Conservation (phyloP, 2,329 filamentous ascomycete genomes). For the Stagonosporopsis chrysanthemi region DNA sequence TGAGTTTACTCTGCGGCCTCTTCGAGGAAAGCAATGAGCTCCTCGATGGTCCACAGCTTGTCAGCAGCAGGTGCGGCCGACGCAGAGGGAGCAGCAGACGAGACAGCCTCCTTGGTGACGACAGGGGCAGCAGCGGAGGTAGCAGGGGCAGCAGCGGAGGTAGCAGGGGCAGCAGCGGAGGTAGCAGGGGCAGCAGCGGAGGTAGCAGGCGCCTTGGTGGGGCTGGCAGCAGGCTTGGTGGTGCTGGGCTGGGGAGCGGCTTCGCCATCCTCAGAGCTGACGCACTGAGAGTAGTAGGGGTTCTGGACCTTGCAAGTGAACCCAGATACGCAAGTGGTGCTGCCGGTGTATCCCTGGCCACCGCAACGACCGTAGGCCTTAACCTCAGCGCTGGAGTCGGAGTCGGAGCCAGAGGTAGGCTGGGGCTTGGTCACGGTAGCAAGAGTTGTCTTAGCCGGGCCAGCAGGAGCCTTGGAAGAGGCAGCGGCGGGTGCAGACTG, state of each 20-base stretch:
- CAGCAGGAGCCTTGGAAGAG: conserved; percentile 8
- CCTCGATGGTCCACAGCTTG: conserved; percentile 20
- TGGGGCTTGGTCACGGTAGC: conserved; percentile 32
- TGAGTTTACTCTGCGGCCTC: conserved; percentile 16
- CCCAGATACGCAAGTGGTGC: conserved; percentile 50
- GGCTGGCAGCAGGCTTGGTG: conserved; percentile 7
- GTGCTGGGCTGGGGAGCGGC: conserved; percentile 22
- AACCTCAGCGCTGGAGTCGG: conserved; percentile 25
- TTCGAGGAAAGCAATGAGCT: conserved; percentile 20
- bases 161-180: neutral
- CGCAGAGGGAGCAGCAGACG: conserved; percentile 4
- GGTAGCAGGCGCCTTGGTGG: conserved; percentile 9
- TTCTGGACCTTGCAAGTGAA: conserved; percentile 52
- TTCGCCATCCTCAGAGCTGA: conserved; percentile 25
- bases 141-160: neutral
- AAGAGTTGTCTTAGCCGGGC: conserved; percentile 26
- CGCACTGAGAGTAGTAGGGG: conserved; percentile 57
- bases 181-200: conserved; percentile 13
- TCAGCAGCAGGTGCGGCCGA: conserved; percentile 12
- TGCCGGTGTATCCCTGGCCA: conserved; percentile 52
- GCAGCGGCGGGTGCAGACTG: conserved; percentile 10
- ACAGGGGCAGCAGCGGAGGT: neutral
- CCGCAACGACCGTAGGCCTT: conserved; percentile 52
- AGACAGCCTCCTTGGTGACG: conserved; percentile 7
- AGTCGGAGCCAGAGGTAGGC: conserved; percentile 22